Percentiles rank a stretch among this genome's conserved stretches.
These are phyloP conservation scores for Curvularia lunata DNA, from an alignment of 2,329 filamentous ascomycete species.

Conservation along the genomic window DNA sequence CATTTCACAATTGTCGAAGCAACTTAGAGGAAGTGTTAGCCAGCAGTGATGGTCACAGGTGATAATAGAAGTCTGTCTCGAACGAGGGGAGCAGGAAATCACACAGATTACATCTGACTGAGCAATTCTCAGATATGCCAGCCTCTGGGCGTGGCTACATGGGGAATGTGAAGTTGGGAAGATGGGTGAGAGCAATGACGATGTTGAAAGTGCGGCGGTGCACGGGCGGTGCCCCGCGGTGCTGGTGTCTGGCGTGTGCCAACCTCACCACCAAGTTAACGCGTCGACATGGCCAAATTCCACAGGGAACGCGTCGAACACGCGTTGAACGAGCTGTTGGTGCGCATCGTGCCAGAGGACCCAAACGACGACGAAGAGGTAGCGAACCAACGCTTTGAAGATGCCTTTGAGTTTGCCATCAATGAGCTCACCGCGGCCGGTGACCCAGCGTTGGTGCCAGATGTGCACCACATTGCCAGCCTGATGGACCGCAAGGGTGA, in stretches of 20 bases:
- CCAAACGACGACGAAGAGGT: slow-evolving; percentile 70
- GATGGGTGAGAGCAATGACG: neutral
- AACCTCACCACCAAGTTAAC: slow-evolving; percentile 24
- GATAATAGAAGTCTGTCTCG: neutral
- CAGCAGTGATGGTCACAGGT: neutral
- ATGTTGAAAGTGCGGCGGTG: slow-evolving; percentile 4
- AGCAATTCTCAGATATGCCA: too few relatives aligned
- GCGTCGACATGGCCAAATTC: slow-evolving; percentile 43
- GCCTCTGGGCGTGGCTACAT: neutral
- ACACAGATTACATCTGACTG: neutral
- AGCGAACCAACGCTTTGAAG: slow-evolving; percentile 72
- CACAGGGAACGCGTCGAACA: slow-evolving; percentile 70
- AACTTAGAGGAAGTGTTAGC: neutral
- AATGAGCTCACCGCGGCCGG: slow-evolving; percentile 52
- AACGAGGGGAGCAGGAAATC: too few relatives aligned
- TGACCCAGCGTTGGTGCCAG: slow-evolving; percentile 65
- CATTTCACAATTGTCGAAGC: neutral
- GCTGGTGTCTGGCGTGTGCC: slow-evolving; percentile 7
- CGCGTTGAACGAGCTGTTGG: slow-evolving; percentile 79
- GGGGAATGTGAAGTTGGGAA: neutral
- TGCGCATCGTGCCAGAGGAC: slow-evolving; percentile 72
- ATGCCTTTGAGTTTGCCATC: slow-evolving; percentile 60
- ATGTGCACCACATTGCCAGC: slow-evolving; percentile 91
- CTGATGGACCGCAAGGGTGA: slow-evolving; percentile 81
- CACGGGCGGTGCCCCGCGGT: slow-evolving; percentile 18